Evolutionary conservation across 2,329 filamentous ascomycete species (phyloP), one percentile per base, ranked within the genome.

Genomic region (Colletotrichum orchidophilum): DNA sequence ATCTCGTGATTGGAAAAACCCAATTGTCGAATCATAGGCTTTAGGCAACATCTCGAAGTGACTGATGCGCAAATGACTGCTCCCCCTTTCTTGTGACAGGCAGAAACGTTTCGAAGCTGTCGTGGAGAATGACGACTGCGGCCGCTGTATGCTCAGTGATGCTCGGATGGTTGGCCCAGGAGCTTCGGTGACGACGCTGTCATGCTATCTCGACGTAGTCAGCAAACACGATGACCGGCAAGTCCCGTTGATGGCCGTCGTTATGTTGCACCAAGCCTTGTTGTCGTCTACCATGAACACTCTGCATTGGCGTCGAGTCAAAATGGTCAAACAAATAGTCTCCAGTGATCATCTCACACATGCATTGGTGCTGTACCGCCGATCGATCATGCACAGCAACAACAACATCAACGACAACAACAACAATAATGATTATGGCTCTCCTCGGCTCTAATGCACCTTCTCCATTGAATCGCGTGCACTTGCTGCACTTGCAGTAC

Each of bases 331-430:
- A 21, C 53, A 24, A 21, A 33, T 26, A 63, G 24, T 53, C 33
- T 24, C 11, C 35, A 46, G 15, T 46, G 64, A 59, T 46, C 53
- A 71, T 71, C 53, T 59, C 42, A 61, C 13, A 33, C 57, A 5
- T 33, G 27, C 42, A 63, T 50, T 59, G 46, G 68, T 54, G 69
- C 58, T 49, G 63, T 11, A 31, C 7, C 24, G 68, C 24, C 29
- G 53, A 69, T 71, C 69, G 24, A 42, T 6, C 15, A 21, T 18
- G 49, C 9, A 27, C 18, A 6, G 39, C n/a, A 18, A 46, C 27
- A 2, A 26, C n/a, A 33, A 35, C 8, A n/a, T n/a, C n/a, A n/a
- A n/a, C n/a, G n/a, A 27, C 18, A 6, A 18, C n/a, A 18, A 46
- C 27, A 2, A 26, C n/a, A 33, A 35, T 4, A 18, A n/a, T 7